Conservation (phyloP, 1,284 basidiomycete genomes). For the Laetiporus sulphureus region DNA sequence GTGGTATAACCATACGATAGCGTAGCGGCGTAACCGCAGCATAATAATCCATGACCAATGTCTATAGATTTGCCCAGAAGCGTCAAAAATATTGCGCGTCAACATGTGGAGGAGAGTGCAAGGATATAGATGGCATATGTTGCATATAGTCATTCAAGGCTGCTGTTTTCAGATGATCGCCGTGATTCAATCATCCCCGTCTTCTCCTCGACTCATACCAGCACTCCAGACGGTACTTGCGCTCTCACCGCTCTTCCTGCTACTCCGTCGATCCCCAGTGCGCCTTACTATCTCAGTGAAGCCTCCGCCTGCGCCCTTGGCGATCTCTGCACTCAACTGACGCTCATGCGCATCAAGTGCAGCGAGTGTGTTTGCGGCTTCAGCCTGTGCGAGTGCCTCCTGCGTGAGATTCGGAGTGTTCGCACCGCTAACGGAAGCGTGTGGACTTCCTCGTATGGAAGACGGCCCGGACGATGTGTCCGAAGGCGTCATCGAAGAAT, state of each 20-base stretch:
- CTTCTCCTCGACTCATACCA: conserved; percentile 61
- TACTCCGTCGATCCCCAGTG: conserved; percentile 41
- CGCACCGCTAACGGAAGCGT: conserved; percentile 27
- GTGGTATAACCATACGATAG: conserved; percentile 2
- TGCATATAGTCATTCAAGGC: too few species aligned
- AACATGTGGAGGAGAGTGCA: too few species aligned
- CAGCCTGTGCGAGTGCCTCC: conserved; percentile 68
- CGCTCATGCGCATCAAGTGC: conserved; percentile 72
- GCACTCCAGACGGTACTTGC: conserved; percentile 81
- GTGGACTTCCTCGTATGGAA: conserved; percentile 28
- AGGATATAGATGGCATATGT: too few species aligned
- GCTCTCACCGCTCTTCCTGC: conserved; percentile 52
- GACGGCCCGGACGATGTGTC: conserved; percentile 45
- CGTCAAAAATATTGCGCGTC: too few species aligned
- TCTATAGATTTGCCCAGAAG: too few species aligned
- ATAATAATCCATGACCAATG: conserved; percentile 3
- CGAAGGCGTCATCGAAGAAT: conserved; percentile 29
- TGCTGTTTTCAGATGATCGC: not conserved
- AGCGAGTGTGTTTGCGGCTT: conserved; percentile 67
- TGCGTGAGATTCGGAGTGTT: conserved; percentile 50
- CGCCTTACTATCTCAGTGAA: conserved; percentile 69
- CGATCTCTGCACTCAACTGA: conserved; percentile 64
- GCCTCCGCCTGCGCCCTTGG: conserved; percentile 62
- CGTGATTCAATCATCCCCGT: conserved; percentile 26
- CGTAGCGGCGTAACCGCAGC: conserved; percentile 1